Conservation (phyloP, 2,329 filamentous ascomycete species). For the Alternaria gaisen region DNA sequence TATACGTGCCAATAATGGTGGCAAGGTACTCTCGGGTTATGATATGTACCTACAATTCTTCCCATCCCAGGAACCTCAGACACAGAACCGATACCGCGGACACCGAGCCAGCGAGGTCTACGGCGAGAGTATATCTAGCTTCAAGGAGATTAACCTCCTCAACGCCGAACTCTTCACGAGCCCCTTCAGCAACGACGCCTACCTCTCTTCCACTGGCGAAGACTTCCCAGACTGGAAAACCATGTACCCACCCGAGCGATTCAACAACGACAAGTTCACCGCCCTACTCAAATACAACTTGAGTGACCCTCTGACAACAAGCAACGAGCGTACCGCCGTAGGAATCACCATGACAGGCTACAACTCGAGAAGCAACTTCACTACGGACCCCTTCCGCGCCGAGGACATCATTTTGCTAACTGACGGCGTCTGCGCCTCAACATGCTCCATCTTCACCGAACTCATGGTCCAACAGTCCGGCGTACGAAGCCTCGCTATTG, state of each 20-base stretch:
- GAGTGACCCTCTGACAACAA: constrained; percentile 45
- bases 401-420: constrained; percentile 53
- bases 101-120: constrained; percentile 46
- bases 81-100: constrained; percentile 58
- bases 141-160: constrained; percentile 17
- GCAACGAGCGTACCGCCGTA: constrained; percentile 37
- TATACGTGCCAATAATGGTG: constrained; percentile 68
- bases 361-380: constrained; percentile 35
- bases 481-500: constrained; percentile 55
- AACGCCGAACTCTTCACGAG: constrained; percentile 40
- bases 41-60: constrained; percentile 64
- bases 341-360: constrained; percentile 46
- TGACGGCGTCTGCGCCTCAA: constrained; percentile 58
- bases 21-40: constrained; percentile 54
- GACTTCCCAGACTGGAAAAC: constrained; percentile 48
- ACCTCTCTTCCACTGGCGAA: constrained; percentile 34
- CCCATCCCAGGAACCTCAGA: constrained; percentile 56
- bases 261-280: constrained; percentile 51
- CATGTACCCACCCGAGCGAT: constrained; percentile 47
- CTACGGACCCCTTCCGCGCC: constrained; percentile 47
- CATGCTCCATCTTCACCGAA: constrained; percentile 58
- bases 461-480: constrained; percentile 56
- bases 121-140: constrained; percentile 33
- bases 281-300: constrained; percentile 52
- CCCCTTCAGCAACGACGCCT: constrained; percentile 49